phyloP scores from a whole-genome alignment of 129 eudicot species.

The Chrysanthemum seticuspe region DNA sequence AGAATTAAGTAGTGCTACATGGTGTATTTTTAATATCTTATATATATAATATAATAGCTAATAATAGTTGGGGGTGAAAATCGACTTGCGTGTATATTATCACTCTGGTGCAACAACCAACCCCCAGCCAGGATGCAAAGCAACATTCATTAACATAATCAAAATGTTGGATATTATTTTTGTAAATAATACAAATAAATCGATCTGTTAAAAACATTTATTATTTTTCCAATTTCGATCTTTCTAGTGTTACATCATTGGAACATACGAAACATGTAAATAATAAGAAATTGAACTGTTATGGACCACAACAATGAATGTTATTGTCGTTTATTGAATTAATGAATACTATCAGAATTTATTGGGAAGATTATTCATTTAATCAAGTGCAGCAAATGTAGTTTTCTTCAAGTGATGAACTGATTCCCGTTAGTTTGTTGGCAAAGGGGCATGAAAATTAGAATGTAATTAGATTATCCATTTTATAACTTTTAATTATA shows the following conservation, averaged over 20 bases:
- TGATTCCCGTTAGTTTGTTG: too few relatives aligned
- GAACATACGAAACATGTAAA: background rate
- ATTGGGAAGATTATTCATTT: too few relatives aligned
- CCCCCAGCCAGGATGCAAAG: background rate
- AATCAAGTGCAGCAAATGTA: too few relatives aligned
- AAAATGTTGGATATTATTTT: background rate
- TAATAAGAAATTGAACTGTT: background rate
- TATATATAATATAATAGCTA: background rate
- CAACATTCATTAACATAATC: conserved; percentile 9
- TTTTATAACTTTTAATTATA: too few relatives aligned
- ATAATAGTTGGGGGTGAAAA: background rate
- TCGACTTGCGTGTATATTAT: conserved; percentile 56
- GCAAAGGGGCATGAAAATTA: too few relatives aligned
- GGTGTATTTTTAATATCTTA: too few relatives aligned
- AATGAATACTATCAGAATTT: too few relatives aligned
- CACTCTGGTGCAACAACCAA: conserved; percentile 53
- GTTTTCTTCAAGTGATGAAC: too few relatives aligned
- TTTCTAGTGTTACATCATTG: background rate
- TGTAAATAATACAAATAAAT: background rate
- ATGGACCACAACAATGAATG: too few relatives aligned
- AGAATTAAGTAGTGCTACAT: too few relatives aligned
- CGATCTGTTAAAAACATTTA: background rate
- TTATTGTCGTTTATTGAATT: too few relatives aligned
- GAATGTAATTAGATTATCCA: too few relatives aligned
- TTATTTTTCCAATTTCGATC: background rate